A percentile compares a stretch with the other conserved stretches of the same genome.
phyloP scores from a whole-genome alignment of 305 asterid genomes.

The Ilex paraguariensis region DNA sequence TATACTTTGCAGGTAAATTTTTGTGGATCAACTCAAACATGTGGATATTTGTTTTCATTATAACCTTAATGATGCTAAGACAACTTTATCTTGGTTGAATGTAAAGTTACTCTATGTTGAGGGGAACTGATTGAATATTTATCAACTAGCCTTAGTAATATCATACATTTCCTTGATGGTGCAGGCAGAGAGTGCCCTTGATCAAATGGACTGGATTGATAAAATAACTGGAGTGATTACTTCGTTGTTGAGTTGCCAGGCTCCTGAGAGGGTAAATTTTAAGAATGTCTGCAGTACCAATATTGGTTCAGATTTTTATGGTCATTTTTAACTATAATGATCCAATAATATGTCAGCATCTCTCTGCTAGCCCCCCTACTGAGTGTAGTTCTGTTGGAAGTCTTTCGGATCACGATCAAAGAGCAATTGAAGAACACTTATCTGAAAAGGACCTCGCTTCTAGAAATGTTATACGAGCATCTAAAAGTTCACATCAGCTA shows the following conservation, averaged over 20 bases:
- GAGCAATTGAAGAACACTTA: constrained; percentile 38
- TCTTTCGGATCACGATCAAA: constrained; percentile 40
- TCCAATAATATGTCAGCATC: constrained; percentile 36
- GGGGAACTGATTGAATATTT: neutral
- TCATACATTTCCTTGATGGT: constrained; percentile 13
- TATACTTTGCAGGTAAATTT: constrained; percentile 61
- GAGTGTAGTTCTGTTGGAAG: constrained; percentile 52
- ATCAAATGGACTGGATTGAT: constrained; percentile 68
- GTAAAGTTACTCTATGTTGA: too few relatives aligned
- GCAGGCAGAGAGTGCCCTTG: constrained; percentile 64
- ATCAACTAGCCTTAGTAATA: constrained; percentile 4
- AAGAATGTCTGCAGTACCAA: neutral
- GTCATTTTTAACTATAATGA: constrained; percentile 12
- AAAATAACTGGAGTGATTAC: constrained; percentile 65
- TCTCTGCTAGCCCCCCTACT: constrained; percentile 51
- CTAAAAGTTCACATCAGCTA: constrained; percentile 46
- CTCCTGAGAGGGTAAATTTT: constrained; percentile 50
- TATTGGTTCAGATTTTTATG: constrained; percentile 2
- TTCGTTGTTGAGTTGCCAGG: constrained; percentile 53
- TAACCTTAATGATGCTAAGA: too few relatives aligned
- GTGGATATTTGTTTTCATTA: too few relatives aligned
- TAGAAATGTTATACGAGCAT: constrained; percentile 46
- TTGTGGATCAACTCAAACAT: neutral
- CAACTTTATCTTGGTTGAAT: too few relatives aligned
- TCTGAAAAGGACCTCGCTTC: constrained; percentile 41